These are phyloP conservation scores for Rhizophora mangle DNA, from an alignment of 345 rosid genomes.

Conservation along the genomic window DNA sequence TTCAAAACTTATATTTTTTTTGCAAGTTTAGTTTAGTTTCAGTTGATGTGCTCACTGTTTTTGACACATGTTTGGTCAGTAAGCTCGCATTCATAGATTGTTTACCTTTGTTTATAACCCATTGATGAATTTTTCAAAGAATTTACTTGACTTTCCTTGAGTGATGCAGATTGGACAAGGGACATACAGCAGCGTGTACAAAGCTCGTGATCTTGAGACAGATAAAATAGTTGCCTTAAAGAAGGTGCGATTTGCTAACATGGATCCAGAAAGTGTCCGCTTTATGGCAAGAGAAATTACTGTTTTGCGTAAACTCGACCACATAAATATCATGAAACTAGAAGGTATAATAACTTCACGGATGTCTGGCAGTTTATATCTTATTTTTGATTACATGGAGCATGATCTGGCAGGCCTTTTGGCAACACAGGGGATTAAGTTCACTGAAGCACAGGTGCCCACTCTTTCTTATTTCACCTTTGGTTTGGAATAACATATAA, in stretches of 20 bases:
- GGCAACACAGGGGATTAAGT: conserved; percentile 45
- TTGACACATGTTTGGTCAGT: too few relatives aligned
- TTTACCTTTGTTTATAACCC: too few relatives aligned
- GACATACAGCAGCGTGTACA: conserved; percentile 73
- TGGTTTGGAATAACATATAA: neutral
- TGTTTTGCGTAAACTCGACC: conserved; percentile 60
- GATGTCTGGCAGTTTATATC: conserved; percentile 60
- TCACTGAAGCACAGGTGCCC: conserved; percentile 61
- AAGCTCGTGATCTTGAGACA: conserved; percentile 62
- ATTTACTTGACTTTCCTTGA: neutral
- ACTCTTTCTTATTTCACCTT: conserved; percentile 4
- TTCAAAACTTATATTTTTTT: too few relatives aligned
- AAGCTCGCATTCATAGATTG: too few relatives aligned
- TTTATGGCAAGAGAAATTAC: conserved; percentile 78
- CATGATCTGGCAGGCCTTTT: conserved; percentile 69
- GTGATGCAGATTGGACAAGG: conserved; percentile 70
- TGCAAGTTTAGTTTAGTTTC: too few relatives aligned
- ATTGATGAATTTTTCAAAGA: too few relatives aligned
- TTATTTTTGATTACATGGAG: conserved; percentile 68
- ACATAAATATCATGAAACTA: conserved; percentile 74
- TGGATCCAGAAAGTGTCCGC: conserved; percentile 70
- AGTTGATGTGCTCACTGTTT: too few relatives aligned
- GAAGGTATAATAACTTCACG: conserved; percentile 67
- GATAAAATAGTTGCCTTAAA: conserved; percentile 62
- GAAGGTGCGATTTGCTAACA: conserved; percentile 70